These are phyloP conservation scores for Naganishia friedmannii DNA, from an alignment of 768 basidiomycete species.

Conservation along the genomic window DNA sequence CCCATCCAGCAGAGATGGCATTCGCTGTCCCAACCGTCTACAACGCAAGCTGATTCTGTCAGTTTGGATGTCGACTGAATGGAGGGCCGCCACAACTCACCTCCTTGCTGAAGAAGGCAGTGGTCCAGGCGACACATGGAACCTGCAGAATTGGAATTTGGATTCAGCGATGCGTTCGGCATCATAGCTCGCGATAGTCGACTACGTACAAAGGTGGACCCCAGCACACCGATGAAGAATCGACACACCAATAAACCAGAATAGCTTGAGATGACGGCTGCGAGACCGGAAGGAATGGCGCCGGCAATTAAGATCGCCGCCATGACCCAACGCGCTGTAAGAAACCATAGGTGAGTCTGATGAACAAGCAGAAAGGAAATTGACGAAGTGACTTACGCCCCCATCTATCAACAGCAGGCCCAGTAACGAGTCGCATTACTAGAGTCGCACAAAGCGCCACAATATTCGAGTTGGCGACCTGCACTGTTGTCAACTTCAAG, in stretches of 20 bases:
- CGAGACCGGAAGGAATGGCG: slow-evolving; percentile 62
- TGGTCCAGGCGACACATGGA: slow-evolving; percentile 64
- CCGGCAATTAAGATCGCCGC: slow-evolving; percentile 59
- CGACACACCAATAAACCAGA: slow-evolving; percentile 57
- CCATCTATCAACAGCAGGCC: slow-evolving; percentile 57
- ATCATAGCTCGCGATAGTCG: too few relatives aligned
- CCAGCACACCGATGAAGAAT: slow-evolving; percentile 59
- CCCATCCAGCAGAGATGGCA: slow-evolving; percentile 62
- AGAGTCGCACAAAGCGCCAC: slow-evolving; percentile 57
- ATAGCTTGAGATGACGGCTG: slow-evolving; percentile 55
- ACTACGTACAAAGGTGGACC: slow-evolving; percentile 59
- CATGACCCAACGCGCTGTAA: slow-evolving; percentile 58
- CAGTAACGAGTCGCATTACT: slow-evolving; percentile 56
- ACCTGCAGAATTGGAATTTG: not conserved
- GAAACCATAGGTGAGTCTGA: slow-evolving; percentile 38
- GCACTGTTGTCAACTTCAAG: slow-evolving; percentile 56
- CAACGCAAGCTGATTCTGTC: not conserved
- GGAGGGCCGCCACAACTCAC: not conserved
- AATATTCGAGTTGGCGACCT: slow-evolving; percentile 53
- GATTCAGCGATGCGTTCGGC: too few relatives aligned
- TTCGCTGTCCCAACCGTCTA: slow-evolving; percentile 56
- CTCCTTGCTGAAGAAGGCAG: slow-evolving; percentile 61
- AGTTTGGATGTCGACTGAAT: not conserved
- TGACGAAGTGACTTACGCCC: slow-evolving; percentile 28
- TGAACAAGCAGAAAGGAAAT: not conserved